Evolutionary conservation across 108 stramenopile genomes (phyloP), one percentile per base, ranked within the genome.

Genomic region (Bacterosira constricta): DNA sequence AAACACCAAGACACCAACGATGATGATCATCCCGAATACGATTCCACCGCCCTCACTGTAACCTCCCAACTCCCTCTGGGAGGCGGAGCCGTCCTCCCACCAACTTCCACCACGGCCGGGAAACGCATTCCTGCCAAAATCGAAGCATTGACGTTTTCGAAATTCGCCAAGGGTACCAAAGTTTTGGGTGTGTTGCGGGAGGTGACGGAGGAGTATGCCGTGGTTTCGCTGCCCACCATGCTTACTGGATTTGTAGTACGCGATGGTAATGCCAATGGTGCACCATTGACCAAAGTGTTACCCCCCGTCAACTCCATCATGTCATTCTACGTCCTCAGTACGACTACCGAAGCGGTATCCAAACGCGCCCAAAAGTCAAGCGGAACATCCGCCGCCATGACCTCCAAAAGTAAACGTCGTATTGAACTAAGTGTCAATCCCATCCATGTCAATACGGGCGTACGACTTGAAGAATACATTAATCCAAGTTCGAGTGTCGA

Each of bases 351-450:
- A 62, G 61, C 71, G 13, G 63, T 79, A 2, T 53, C 69, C 29
- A 63, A 68, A 11, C 21, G 31, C 20, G 52, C 62, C 21, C 34
- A 45, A 23, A 18, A 54, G 56, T 37, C 66, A 75, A 30, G n/a
- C 27, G 39, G 15, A 54, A 42, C 67, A 75, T 35, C n/a, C 26
- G 36, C 15, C 58, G 52, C 64, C 20, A 41, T 13, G 15, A 47
- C 20, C n/a, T 1, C 42, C 6, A 23, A 58, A 15, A 75, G 74
- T 30, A 83, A 87, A 29, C 75, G 84, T 12, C 65, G 90, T 10
- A 91, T 95, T 73, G 90, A 95, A 79, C 81, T 95, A 5, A 83
- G 88, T 7, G 76, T 81, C 0, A 67, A 65, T 44, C 93, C 93
- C 0, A 37, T 47, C 4, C 54, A 62, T 39, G 75, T 95, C 51